Evolutionary conservation across 2,329 filamentous ascomycete species (phyloP), one percentile per base, ranked within the genome.

Genomic region (Alternaria metachromatica): DNA sequence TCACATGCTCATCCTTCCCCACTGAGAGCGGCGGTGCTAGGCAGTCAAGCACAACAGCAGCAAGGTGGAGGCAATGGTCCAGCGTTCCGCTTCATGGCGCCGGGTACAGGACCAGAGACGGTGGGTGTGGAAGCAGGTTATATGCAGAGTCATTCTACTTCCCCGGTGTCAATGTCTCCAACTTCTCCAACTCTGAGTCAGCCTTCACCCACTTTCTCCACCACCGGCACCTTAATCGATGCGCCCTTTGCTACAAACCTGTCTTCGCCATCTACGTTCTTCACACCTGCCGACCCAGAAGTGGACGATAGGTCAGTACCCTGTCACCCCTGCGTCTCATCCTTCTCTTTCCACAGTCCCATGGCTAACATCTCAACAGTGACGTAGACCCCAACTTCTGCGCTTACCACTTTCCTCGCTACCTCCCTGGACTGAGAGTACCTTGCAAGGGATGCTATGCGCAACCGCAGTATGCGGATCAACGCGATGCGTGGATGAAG

Each of bases 401-500:
- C 57, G 8, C 48, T 7, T 68, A 71, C 55, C 65, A 67, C 58
- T 72, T 75, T 46, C 64, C 67, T n/a, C 69, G 54, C 43, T 55
- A 67, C 23, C 55, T 72, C 1, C 62, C 67, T 3, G 37, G 26
- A 5, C 70, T 67, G 26, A 50, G 49, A 13, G 66, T 65, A 33
- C 76, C 76, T 5, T 79, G 76, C 33, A 26, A 69, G 18, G 51
- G 58, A 7, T 79, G 76, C 60, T 78, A 76, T 33, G 43, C 70
- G 53, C 28, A 62, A 30, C 66, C 68, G 0, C 46, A 69, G 59
- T 77, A 69, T 63, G 54, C 59, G 46, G 15, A 5, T 1, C 20
- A 65, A 23, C 57, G 65, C 12, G 20, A 18, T 9, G n/a, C 30
- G 7, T 75, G 68, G 71, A 66, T 72, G 62, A 59, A 62, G 8